Percentiles rank a stretch among this genome's conserved stretches.
Evolutionary conservation across 176 grass and related monocot genomes (phyloP).

Genomic region (Aegilops bicornis): DNA sequence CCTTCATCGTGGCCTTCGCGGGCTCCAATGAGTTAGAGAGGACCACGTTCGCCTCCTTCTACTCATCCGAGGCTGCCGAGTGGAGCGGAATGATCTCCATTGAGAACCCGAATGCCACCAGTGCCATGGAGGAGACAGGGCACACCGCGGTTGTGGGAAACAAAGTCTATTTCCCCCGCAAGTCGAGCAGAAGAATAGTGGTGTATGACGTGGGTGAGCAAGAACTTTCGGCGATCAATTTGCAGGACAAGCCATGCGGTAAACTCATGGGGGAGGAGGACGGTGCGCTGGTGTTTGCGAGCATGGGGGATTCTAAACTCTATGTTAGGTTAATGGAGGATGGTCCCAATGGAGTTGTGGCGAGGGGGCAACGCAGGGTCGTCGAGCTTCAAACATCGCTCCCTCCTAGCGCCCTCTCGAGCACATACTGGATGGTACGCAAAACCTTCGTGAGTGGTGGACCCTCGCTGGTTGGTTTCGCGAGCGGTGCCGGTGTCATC

Average conservation of each 20-base stretch:
- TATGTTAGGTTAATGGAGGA: neutral
- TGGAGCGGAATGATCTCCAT: neutral
- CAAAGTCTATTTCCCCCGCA: neutral
- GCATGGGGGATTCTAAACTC: neutral
- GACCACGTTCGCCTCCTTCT: neutral
- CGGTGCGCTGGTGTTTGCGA: neutral
- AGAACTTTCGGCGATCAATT: neutral
- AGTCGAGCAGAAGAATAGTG: neutral
- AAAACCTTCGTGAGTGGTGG: neutral
- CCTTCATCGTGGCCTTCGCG: neutral
- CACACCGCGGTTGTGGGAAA: neutral
- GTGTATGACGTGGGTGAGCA: neutral
- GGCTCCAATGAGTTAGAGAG: neutral
- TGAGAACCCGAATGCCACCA: neutral
- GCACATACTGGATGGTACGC: neutral
- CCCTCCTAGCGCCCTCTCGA: neutral
- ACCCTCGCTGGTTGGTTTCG: neutral
- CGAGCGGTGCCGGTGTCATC: neutral
- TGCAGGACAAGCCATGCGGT: neutral
- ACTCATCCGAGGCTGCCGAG: neutral
- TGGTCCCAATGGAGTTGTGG: neutral
- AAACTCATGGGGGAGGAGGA: neutral
- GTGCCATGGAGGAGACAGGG: neutral
- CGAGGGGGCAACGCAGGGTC: neutral
- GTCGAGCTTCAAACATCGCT: neutral